Evolutionary conservation across 2,329 filamentous ascomycete genomes (phyloP), one percentile per base, ranked within the genome.

Genomic region (Trichoderma cornu-damae): DNA sequence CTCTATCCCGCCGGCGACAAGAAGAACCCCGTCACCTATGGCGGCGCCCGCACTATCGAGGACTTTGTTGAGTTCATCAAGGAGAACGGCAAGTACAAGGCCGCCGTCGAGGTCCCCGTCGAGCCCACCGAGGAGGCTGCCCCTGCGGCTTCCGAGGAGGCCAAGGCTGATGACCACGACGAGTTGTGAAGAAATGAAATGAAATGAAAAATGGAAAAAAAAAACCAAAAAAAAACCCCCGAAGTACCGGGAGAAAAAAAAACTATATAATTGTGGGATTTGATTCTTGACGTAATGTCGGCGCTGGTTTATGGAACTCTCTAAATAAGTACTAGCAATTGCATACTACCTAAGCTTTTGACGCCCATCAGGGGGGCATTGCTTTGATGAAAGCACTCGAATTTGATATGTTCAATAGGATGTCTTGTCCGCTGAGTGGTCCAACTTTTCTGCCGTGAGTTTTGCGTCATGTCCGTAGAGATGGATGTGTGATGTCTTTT

Each of bases 1-100:
- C 84, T 99, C 65, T 99, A 85, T 88, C 84, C 90, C 63, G 94
- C 94, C 67, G 92, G 91, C 69, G 81, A 82, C 75, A 99, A 99
- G 86, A 81, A 82, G 69, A 79, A 85, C 65, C 89, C 94, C 59
- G 75, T 96, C 62, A 90, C 90, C 67, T 99, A 96, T 84, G 82
- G 80, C 63, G 94, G 94, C 67, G 83, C 87, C 63, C 90, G 94
- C 69, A 94, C 90, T 56, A 78, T 96, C 57, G 90, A 96, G 79
- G 94, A 97, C 72, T 84, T 99, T 60, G 87, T 89, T 69, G 82
- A 87, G 68, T 99, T 99, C 79, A 83, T 99, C 74, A 86, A 90
- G 77, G 91, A 96, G 81, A 96, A 94, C 74, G 94, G 94, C 75
- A 94, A 91, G 77, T 83, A 95, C 82, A 85, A 88, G 75, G 84